phyloP scores from a whole-genome alignment of 1,139 yeast species.

The Trichomonascaceae sp. region DNA sequence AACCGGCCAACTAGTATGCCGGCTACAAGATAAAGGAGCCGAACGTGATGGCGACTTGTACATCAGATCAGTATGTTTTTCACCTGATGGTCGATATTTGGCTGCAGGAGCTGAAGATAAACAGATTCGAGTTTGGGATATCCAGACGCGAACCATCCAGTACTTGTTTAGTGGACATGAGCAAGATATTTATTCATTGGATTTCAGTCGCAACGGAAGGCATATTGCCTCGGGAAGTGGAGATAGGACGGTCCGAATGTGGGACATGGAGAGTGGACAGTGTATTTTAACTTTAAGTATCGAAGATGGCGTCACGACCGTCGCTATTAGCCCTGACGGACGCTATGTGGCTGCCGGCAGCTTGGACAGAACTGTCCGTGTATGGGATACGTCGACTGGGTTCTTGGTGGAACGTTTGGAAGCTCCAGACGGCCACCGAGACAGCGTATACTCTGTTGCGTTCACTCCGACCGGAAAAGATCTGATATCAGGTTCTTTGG shows the following conservation, averaged over 20 bases:
- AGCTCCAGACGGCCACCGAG: conserved; percentile 94
- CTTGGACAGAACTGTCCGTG: conserved; percentile 89
- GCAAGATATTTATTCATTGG: conserved; percentile 94
- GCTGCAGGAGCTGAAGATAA: conserved; percentile 99
- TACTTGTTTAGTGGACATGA: conserved; percentile 92
- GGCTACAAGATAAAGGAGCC: conserved; percentile 69
- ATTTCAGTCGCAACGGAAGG: conserved; percentile 92
- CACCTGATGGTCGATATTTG: conserved; percentile 91
- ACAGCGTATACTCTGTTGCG: conserved; percentile 91
- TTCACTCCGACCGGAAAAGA: conserved; percentile 90
- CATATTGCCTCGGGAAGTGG: conserved; percentile 95
- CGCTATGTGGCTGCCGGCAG: conserved; percentile 94
- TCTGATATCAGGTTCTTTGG: conserved; percentile 90
- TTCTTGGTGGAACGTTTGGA: conserved; percentile 82
- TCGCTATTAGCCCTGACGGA: conserved; percentile 95
- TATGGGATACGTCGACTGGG: conserved; percentile 96
- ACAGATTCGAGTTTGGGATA: conserved; percentile 94
- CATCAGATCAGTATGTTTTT: conserved; percentile 91
- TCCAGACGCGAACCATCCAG: conserved; percentile 77
- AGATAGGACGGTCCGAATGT: conserved; percentile 91
- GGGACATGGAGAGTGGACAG: conserved; percentile 92
- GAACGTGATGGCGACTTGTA: conserved; percentile 67
- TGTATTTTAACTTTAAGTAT: conserved; percentile 84
- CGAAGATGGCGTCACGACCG: conserved; percentile 98
- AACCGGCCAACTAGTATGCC: conserved; percentile 85